Conservation (phyloP, 495 filamentous ascomycete genomes). For the Penicillium cinerascens region DNA sequence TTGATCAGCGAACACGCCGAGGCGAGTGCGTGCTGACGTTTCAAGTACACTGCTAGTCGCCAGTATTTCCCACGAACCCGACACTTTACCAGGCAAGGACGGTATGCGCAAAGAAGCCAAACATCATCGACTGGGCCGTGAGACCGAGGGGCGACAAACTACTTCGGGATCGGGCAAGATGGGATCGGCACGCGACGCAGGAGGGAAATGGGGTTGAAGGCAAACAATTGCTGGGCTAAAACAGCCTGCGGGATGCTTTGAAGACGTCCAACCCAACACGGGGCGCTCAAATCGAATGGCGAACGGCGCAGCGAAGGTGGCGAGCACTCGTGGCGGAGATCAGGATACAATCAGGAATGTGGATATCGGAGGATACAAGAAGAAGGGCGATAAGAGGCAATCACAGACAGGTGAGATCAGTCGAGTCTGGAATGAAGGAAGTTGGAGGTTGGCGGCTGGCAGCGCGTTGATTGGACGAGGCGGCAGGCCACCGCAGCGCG, state of each 20-base stretch:
- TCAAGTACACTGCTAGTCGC: background rate
- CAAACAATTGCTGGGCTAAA: background rate
- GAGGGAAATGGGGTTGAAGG: background rate
- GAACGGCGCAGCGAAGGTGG: conserved; percentile 14
- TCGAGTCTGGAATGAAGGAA: conserved; percentile 6
- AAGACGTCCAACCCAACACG: background rate
- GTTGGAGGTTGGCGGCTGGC: conserved; percentile 21
- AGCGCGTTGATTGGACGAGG: conserved; percentile 23
- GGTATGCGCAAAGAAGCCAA: conserved; percentile 1
- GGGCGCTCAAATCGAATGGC: conserved; percentile 1
- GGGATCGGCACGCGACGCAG: background rate
- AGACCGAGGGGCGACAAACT: conserved; percentile 1
- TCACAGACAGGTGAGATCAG: background rate
- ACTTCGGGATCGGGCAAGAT: background rate
- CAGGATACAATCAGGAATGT: conserved; percentile 4
- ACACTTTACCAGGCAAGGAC: conserved; percentile 5
- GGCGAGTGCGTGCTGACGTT: background rate
- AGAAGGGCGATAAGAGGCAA: background rate
- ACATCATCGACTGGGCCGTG: conserved; percentile 14
- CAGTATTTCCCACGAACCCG: background rate
- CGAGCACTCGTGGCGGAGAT: conserved; percentile 5
- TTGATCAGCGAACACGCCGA: background rate
- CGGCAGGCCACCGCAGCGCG: conserved; percentile 12
- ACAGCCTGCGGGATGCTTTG: background rate
- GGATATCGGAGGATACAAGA: conserved; percentile 5